Conservation (phyloP, 1,284 basidiomycete species). For the Exobasidium rhododendri region DNA sequence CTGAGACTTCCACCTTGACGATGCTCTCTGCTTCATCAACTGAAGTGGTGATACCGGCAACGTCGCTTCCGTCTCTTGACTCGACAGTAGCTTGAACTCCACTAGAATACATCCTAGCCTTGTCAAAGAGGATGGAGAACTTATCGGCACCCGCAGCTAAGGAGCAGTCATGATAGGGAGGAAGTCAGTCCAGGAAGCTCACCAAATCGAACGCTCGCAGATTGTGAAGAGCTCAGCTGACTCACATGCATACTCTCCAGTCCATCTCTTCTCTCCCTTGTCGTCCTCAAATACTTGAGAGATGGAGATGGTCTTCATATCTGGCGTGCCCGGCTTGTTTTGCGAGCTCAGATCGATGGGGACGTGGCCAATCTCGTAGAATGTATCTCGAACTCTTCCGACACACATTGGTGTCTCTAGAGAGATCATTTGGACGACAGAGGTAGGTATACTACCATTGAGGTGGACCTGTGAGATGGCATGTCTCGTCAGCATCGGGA, state of each 20-base stretch:
- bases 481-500: background rate
- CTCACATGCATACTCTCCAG: constrained; percentile 30
- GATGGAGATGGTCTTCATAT: constrained; percentile 21
- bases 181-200: background rate
- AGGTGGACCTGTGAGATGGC: background rate
- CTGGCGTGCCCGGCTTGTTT: constrained; percentile 14
- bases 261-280: constrained; percentile 40
- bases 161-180: constrained; percentile 11
- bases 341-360: constrained; percentile 32
- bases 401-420: constrained; percentile 50
- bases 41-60: constrained; percentile 20
- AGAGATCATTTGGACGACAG: constrained; percentile 38
- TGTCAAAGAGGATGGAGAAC: constrained; percentile 36
- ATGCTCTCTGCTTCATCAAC: constrained; percentile 29
- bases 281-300: constrained; percentile 39
- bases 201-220: constrained; percentile 6
- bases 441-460: constrained; percentile 33
- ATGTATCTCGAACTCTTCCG: constrained; percentile 38
- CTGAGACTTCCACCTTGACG: constrained; percentile 29
- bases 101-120: constrained; percentile 31
- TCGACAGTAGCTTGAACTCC: constrained; percentile 28
- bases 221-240: background rate
- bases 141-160: constrained; percentile 25
- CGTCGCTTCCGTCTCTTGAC: constrained; percentile 27
- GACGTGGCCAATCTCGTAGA: constrained; percentile 34